Conservation (phyloP, 306 rosid species). For the Potentilla sterilis region DNA sequence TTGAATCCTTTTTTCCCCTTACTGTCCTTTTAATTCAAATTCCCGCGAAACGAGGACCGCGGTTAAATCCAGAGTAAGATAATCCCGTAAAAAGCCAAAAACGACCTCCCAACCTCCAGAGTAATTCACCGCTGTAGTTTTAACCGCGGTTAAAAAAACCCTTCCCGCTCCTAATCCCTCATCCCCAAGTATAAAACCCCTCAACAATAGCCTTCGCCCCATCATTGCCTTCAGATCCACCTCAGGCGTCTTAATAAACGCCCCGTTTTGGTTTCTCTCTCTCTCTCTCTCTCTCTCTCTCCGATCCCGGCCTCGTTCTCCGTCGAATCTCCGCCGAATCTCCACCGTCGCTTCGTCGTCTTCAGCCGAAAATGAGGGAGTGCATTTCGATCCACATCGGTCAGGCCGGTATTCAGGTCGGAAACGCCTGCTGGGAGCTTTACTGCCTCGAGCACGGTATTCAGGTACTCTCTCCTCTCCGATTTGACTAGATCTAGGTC, state of each 20-base stretch:
- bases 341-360: neutral
- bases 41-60: conserved; percentile 10
- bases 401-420: conserved; percentile 68
- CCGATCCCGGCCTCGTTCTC: neutral
- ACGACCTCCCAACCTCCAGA: neutral
- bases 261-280: conserved; percentile 23
- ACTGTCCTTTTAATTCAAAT: too few species aligned
- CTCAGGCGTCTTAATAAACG: conserved; percentile 65
- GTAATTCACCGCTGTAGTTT: neutral
- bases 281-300: neutral
- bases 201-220: neutral
- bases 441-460: conserved; percentile 68
- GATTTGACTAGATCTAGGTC: conserved; percentile 5
- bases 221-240: neutral
- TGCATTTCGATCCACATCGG: conserved; percentile 69
- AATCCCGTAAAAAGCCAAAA: neutral
- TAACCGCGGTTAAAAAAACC: neutral
- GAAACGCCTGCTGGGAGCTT: conserved; percentile 70
- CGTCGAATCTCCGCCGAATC: neutral
- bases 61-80: neutral
- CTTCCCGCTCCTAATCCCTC: conserved; percentile 15
- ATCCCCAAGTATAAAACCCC: conserved; percentile 16
- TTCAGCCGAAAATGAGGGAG: conserved; percentile 44
- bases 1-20: neutral
- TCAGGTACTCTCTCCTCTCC: conserved; percentile 34